phyloP scores from a whole-genome alignment of 1,284 basidiomycete genomes.

The Ustilago bromivora region DNA sequence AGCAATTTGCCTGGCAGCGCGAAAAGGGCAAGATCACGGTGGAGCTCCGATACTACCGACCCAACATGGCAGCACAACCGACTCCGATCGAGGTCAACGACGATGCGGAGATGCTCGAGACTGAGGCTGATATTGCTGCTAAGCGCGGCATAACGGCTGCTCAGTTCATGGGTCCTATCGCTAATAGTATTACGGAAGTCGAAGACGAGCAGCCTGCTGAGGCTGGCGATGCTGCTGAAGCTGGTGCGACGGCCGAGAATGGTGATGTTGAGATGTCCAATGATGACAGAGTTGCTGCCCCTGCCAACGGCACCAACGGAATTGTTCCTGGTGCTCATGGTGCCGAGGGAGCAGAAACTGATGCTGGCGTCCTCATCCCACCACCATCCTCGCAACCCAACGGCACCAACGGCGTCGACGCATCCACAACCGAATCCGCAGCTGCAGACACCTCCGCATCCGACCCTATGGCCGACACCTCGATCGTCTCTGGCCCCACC shows the following conservation, averaged over 20 bases:
- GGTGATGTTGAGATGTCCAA: conserved; percentile 40
- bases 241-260: not conserved
- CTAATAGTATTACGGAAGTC: conserved; percentile 12
- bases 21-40: conserved; percentile 61
- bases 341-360: not conserved
- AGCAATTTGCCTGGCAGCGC: conserved; percentile 62
- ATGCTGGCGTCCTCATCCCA: conserved; percentile 1
- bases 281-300: conserved; percentile 7
- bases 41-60: conserved; percentile 79
- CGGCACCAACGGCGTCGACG: conserved; percentile 9
- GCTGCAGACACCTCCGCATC: conserved; percentile 6
- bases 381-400: conserved; percentile 33
- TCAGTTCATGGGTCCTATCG: conserved; percentile 38
- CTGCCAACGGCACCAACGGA: conserved; percentile 20
- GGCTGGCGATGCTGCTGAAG: conserved; percentile 4
- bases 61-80: conserved; percentile 14
- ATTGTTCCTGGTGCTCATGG: not conserved
- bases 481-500: conserved; percentile 17
- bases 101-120: conserved; percentile 45
- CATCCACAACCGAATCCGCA: not conserved
- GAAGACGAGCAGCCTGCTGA: conserved; percentile 11
- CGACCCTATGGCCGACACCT: conserved; percentile 7
- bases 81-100: conserved; percentile 15
- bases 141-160: conserved; percentile 46
- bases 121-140: conserved; percentile 33